Base-by-base conservation (phyloP, 257 asterid genomes). In the Gardenia jasminoides region DNA sequence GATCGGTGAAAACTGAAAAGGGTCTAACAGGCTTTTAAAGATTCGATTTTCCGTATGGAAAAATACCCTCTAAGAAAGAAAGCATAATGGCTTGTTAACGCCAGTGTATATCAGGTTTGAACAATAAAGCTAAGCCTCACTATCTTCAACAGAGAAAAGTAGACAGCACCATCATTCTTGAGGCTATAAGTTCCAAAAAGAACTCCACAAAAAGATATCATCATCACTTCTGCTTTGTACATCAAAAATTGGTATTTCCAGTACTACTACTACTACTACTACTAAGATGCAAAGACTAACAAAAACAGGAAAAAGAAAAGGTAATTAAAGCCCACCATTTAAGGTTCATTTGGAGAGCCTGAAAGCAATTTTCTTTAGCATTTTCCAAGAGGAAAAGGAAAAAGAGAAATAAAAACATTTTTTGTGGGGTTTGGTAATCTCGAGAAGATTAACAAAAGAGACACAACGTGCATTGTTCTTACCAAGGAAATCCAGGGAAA, bases 401-500 rank as follows among this genome's bases (percentile, higher is more conserved):
- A 3, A 56, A 28, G n/a, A 28, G 9, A 47, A 4, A 19, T 0
- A 64, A 80, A 67, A 73, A 56, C 3, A 1, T 0, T 50, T 54
- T 22, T 77, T 47, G 72, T n/a, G 41, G 10, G 47, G 31, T 44
- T 72, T 77, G 76, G 77, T 31, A 75, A 47, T 86, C 83, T 80
- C 86, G 62, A 84, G 89, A 83, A 84, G 84, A 84, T 73, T 19
- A 15, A 76, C 1, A 17, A 39, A 59, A 11, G 54, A 48, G 67
- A 48, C 66, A 80, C 5, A 58, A 72, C 65, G 84, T 68, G 81
- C n/a, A 67, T 26, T 76, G 78, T 75, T 64, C 91, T 86, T 84
- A 88, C 91, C 91, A 70, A 76, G 64, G 76, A 83, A 84, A 82
- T 65, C 65, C 50, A 26, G 81, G 81, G 76, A 75, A 71, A 10